A percentile compares a stretch with the other conserved stretches of the same genome.
Conservation (phyloP, 202 grass and related monocot species). For the Panicum hallii region DNA sequence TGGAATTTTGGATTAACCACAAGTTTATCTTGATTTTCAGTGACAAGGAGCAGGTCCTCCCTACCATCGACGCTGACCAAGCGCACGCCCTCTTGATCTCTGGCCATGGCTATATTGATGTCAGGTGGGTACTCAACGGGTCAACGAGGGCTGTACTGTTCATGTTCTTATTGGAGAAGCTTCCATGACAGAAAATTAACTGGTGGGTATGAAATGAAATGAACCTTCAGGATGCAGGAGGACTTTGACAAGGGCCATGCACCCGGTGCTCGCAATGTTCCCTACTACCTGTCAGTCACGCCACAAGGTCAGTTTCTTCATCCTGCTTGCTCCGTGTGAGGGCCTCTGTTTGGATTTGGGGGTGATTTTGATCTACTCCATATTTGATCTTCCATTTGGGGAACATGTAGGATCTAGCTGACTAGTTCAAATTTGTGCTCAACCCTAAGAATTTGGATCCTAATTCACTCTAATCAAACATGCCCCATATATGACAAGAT, state of each 20-base stretch:
- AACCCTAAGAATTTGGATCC: neutral
- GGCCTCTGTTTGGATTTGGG: too few species aligned
- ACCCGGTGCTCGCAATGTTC: constrained; percentile 63
- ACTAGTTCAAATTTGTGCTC: neutral
- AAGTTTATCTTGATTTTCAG: neutral
- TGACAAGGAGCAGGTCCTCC: constrained; percentile 29
- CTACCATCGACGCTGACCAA: constrained; percentile 42
- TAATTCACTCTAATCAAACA: neutral
- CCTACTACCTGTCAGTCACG: constrained; percentile 69
- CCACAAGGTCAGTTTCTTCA: constrained; percentile 52
- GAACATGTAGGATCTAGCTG: neutral
- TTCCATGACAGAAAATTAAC: constrained; percentile 2
- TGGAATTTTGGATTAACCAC: constrained; percentile 8
- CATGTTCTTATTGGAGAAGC: neutral
- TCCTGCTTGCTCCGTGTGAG: neutral
- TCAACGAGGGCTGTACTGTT: neutral
- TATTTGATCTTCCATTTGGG: neutral
- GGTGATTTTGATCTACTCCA: neutral
- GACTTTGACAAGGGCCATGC: constrained; percentile 69
- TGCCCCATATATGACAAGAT: neutral
- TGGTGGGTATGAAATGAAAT: constrained; percentile 1
- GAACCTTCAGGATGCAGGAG: constrained; percentile 56
- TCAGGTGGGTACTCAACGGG: constrained; percentile 36
- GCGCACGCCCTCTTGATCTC: constrained; percentile 44
- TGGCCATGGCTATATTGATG: constrained; percentile 57